phyloP scores from a whole-genome alignment of 306 rosid genomes.

The Dryas octopetala region DNA sequence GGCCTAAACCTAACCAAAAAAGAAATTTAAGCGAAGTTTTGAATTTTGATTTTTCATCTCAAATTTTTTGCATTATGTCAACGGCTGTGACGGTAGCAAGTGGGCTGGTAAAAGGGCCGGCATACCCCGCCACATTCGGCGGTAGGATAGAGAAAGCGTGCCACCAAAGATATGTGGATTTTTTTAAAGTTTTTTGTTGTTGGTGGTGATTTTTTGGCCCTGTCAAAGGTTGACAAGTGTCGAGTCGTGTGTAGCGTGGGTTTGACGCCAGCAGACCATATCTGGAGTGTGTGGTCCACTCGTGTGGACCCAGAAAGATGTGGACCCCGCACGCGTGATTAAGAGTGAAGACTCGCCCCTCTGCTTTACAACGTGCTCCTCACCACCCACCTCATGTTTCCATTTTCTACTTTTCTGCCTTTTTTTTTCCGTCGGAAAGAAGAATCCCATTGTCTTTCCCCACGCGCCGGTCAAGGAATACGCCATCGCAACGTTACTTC shows the following conservation, averaged over 20 bases:
- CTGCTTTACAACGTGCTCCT: slow-evolving; percentile 34
- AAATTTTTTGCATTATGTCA: slow-evolving; percentile 16
- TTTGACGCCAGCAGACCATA: slow-evolving; percentile 34
- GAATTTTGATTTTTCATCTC: background rate
- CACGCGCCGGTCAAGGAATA: background rate
- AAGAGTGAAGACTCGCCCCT: background rate
- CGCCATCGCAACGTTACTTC: too few relatives aligned
- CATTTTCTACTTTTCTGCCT: background rate
- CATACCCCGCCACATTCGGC: slow-evolving; percentile 32
- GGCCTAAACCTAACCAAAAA: background rate
- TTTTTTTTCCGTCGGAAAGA: background rate
- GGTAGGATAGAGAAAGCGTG: slow-evolving; percentile 22
- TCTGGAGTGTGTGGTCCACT: slow-evolving; percentile 28
- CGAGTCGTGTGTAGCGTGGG: slow-evolving; percentile 26
- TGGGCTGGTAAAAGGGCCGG: slow-evolving; percentile 30
- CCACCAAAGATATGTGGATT: slow-evolving; percentile 13
- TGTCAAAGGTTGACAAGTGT: background rate
- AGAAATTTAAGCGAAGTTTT: slow-evolving; percentile 2
- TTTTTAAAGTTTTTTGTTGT: background rate
- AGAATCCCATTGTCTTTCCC: too few relatives aligned
- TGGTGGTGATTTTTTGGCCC: background rate
- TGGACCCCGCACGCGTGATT: slow-evolving; percentile 47
- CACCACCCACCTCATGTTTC: slow-evolving; percentile 19
- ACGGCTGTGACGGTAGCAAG: slow-evolving; percentile 24
- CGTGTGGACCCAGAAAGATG: slow-evolving; percentile 27